A percentile compares a stretch with the other conserved stretches of the same genome.
phyloP scores from a whole-genome alignment of 108 stramenopile genomes.

The Discostella stelligeroides region DNA sequence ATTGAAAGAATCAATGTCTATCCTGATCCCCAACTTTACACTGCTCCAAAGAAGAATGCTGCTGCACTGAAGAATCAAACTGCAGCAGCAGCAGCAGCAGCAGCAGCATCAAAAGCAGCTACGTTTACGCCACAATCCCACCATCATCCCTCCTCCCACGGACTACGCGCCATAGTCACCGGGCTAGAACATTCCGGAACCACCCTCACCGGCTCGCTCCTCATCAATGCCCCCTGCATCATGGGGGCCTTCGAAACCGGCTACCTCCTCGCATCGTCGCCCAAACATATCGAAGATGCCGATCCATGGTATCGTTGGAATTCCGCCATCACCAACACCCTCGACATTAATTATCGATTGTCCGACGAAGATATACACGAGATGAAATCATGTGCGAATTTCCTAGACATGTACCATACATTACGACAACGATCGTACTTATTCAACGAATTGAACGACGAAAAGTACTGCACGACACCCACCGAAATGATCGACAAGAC shows the following conservation, averaged over 20 bases:
- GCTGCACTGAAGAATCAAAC: too few relatives aligned
- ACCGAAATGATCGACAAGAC: conserved; percentile 12
- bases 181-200: conserved; percentile 8
- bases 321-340: neutral
- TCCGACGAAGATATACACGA: neutral
- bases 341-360: neutral
- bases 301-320: conserved; percentile 5
- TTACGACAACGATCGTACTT: neutral
- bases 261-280: conserved; percentile 6
- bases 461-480: neutral
- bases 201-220: neutral
- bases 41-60: too few relatives aligned
- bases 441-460: conserved; percentile 6
- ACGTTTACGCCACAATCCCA: neutral
- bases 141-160: neutral
- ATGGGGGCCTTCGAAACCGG: conserved; percentile 3
- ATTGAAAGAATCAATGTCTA: too few relatives aligned
- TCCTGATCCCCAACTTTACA: too few relatives aligned
- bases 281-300: neutral
- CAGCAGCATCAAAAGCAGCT: too few relatives aligned
- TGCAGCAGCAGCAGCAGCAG: too few relatives aligned
- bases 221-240: conserved; percentile 7
- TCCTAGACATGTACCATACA: neutral
- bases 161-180: conserved; percentile 9
- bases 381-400: neutral